These are phyloP conservation scores for Aegilops sharonensis DNA, from an alignment of 176 grass and related monocot genomes.

Conservation along the genomic window DNA sequence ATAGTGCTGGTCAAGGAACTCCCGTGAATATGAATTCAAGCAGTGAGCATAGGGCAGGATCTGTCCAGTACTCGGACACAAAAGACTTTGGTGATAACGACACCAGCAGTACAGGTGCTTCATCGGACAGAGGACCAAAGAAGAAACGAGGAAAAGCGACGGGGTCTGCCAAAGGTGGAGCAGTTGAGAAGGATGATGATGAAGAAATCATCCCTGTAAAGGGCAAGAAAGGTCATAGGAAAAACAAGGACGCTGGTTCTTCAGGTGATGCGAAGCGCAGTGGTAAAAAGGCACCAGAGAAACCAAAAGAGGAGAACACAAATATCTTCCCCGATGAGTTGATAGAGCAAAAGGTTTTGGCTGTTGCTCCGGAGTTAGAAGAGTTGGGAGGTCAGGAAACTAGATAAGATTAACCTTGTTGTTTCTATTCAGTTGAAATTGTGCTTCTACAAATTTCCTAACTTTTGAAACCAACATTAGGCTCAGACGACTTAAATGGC, in stretches of 20 bases:
- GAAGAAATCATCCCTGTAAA: constrained; percentile 78
- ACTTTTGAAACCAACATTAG: constrained; percentile 44
- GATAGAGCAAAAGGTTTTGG: constrained; percentile 75
- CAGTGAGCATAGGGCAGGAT: constrained; percentile 42
- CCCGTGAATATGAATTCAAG: constrained; percentile 27
- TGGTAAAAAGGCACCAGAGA: constrained; percentile 70
- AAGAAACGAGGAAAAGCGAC: constrained; percentile 82
- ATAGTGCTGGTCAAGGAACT: constrained; percentile 42
- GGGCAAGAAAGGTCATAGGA: constrained; percentile 81
- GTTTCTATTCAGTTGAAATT: constrained; percentile 1
- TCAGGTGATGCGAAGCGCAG: constrained; percentile 50
- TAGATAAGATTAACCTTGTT: constrained; percentile 29
- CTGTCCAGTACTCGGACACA: constrained; percentile 44
- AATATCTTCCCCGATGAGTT: constrained; percentile 75
- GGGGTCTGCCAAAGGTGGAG: constrained; percentile 53
- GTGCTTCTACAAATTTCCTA: constrained; percentile 13
- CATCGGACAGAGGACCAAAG: constrained; percentile 71
- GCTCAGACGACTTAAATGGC: constrained; percentile 50
- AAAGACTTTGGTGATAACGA: constrained; percentile 72
- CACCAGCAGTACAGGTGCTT: constrained; percentile 47
- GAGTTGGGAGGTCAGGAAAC: constrained; percentile 75
- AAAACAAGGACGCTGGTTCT: constrained; percentile 70
- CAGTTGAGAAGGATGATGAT: constrained; percentile 76
- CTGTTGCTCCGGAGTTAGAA: constrained; percentile 71
- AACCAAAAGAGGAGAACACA: constrained; percentile 68